Conservation (phyloP, 345 rosid species). For the Ceriops decandra region DNA sequence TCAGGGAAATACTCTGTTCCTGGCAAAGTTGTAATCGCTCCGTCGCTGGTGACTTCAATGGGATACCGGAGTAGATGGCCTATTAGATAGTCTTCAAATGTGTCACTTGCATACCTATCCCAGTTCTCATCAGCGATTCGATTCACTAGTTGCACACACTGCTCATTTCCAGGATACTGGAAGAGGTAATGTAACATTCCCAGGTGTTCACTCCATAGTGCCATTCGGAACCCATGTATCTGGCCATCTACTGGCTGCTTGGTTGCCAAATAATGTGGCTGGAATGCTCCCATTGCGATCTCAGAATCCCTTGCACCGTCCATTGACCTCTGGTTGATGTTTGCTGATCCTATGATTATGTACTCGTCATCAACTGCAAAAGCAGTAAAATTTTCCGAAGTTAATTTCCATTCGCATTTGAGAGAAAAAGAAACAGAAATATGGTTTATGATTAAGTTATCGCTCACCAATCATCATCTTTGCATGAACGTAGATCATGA, state of each 20-base stretch:
- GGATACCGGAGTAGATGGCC: slow-evolving; percentile 68
- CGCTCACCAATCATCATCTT: slow-evolving; percentile 79
- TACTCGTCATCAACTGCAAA: slow-evolving; percentile 81
- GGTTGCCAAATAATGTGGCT: slow-evolving; percentile 50
- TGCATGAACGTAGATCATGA: slow-evolving; percentile 87
- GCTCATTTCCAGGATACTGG: slow-evolving; percentile 33
- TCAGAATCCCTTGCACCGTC: slow-evolving; percentile 81
- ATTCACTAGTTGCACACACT: slow-evolving; percentile 41
- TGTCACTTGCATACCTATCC: slow-evolving; percentile 36
- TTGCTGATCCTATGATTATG: slow-evolving; percentile 85
- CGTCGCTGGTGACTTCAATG: slow-evolving; percentile 34
- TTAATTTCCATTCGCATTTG: neutral
- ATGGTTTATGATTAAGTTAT: neutral
- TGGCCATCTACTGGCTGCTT: slow-evolving; percentile 38
- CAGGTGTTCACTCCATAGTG: slow-evolving; percentile 68
- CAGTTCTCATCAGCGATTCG: slow-evolving; percentile 35
- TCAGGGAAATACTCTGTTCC: slow-evolving; percentile 55
- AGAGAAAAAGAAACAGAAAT: neutral
- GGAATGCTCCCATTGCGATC: slow-evolving; percentile 87
- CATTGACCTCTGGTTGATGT: slow-evolving; percentile 91
- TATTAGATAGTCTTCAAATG: slow-evolving; percentile 27
- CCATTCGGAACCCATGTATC: slow-evolving; percentile 53
- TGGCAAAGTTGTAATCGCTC: slow-evolving; percentile 36
- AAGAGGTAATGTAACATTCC: slow-evolving; percentile 9
- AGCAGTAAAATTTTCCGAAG: neutral